phyloP scores from a whole-genome alignment of 495 filamentous ascomycete genomes.

The Sporormia fimetaria region DNA sequence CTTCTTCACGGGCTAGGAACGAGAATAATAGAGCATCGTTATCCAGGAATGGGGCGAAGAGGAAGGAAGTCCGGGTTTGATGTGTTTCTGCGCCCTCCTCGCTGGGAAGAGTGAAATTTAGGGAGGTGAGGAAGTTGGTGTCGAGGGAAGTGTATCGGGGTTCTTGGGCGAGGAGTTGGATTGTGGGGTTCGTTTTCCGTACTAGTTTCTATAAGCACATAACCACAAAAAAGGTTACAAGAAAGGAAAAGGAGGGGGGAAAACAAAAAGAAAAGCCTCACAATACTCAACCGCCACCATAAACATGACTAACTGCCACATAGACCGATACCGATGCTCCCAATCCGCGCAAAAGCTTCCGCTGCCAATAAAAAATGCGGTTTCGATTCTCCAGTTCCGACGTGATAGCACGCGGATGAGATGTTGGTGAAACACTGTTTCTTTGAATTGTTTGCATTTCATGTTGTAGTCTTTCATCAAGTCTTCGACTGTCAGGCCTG shows the following conservation, averaged over 20 bases:
- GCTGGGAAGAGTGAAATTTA: constrained; percentile 2
- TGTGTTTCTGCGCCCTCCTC: constrained; percentile 1
- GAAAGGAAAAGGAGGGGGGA: not conserved
- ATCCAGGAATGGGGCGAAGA: constrained; percentile 23
- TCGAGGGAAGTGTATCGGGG: constrained; percentile 19
- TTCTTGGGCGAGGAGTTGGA: constrained; percentile 17
- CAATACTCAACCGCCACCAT: constrained; percentile 2
- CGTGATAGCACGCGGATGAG: too few relatives aligned
- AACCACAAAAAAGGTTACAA: not conserved
- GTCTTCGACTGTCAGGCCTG: too few relatives aligned
- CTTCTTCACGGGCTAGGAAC: constrained; percentile 10
- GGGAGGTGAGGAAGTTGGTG: constrained; percentile 5
- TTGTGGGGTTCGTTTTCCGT: not conserved
- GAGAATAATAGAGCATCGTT: constrained; percentile 15
- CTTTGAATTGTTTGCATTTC: too few relatives aligned
- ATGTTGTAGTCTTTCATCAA: too few relatives aligned
- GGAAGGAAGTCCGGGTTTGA: constrained; percentile 7
- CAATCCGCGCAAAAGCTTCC: constrained; percentile 24
- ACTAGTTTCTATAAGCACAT: not conserved
- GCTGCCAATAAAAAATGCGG: constrained; percentile 17
- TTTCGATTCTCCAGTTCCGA: constrained; percentile 6
- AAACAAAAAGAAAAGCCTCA: constrained; percentile 4
- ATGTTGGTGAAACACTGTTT: too few relatives aligned
- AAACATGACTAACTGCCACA: constrained; percentile 27
- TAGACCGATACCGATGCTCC: constrained; percentile 10